phyloP scores from a whole-genome alignment of 306 rosid species.

The Acacia acuminata region DNA sequence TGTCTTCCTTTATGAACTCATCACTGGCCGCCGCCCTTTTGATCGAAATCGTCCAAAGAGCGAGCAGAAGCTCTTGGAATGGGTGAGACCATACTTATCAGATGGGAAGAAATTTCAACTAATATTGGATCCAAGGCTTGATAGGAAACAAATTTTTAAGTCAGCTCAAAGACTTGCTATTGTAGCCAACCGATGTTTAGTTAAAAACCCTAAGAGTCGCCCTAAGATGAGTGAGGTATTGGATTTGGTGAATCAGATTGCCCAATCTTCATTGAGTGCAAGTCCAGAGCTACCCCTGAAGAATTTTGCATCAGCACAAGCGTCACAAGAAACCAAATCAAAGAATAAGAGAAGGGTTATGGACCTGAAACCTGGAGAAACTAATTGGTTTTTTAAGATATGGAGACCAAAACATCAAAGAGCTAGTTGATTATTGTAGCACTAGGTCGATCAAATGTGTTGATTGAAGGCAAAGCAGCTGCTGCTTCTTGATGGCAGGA shows the following conservation, averaged over 20 bases:
- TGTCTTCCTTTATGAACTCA: slow-evolving; percentile 91
- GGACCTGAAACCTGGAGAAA: slow-evolving; percentile 56
- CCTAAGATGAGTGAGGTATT: slow-evolving; percentile 95
- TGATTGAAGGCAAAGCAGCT: slow-evolving; percentile 19
- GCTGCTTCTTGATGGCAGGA: slow-evolving; percentile 20
- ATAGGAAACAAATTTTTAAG: slow-evolving; percentile 62
- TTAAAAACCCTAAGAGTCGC: slow-evolving; percentile 76
- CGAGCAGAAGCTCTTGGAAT: slow-evolving; percentile 93
- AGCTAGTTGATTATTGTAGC: slow-evolving; percentile 50
- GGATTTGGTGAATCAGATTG: slow-evolving; percentile 71
- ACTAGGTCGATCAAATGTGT: slow-evolving; percentile 21
- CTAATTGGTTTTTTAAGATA: slow-evolving; percentile 59
- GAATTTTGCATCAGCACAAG: slow-evolving; percentile 37
- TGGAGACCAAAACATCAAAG: slow-evolving; percentile 62
- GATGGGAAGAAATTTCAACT: slow-evolving; percentile 74
- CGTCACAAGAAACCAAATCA: slow-evolving; percentile 37
- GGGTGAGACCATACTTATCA: slow-evolving; percentile 83
- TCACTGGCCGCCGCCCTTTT: slow-evolving; percentile 89
- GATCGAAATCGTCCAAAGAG: slow-evolving; percentile 83
- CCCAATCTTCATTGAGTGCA: slow-evolving; percentile 40
- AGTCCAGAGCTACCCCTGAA: slow-evolving; percentile 50
- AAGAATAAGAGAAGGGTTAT: slow-evolving; percentile 45
- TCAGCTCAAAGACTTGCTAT: slow-evolving; percentile 73
- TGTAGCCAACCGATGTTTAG: slow-evolving; percentile 82
- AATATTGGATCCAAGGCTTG: slow-evolving; percentile 87